Conservation (phyloP, 202 grass and related monocot genomes). For the Setaria viridis region DNA sequence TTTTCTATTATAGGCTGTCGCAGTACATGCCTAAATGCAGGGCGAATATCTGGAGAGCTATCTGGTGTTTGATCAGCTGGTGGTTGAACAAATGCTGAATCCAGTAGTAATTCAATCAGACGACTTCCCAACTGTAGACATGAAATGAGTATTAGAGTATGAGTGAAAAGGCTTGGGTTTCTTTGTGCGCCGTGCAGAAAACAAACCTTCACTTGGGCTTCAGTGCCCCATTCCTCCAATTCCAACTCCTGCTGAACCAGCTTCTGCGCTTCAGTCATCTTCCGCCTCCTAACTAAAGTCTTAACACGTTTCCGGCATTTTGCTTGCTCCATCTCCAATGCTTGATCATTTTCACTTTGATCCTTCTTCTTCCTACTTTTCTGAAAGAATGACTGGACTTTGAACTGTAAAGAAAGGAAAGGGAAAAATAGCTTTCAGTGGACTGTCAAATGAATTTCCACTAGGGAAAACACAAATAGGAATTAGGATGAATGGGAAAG, state of each 20-base stretch:
- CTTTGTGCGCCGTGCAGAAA: neutral
- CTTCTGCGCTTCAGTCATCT: slow-evolving; percentile 73
- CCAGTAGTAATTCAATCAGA: slow-evolving; percentile 85
- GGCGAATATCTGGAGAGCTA: slow-evolving; percentile 73
- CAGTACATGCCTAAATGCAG: slow-evolving; percentile 86
- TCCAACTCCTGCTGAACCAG: slow-evolving; percentile 82
- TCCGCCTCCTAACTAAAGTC: slow-evolving; percentile 70
- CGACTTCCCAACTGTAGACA: slow-evolving; percentile 80
- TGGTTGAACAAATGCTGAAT: slow-evolving; percentile 87
- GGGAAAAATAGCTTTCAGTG: neutral
- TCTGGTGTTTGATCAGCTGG: slow-evolving; percentile 63
- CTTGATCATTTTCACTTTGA: slow-evolving; percentile 57
- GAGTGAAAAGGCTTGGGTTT: slow-evolving; percentile 6
- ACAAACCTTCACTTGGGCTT: slow-evolving; percentile 89
- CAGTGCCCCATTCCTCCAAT: slow-evolving; percentile 79
- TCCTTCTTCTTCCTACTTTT: slow-evolving; percentile 70
- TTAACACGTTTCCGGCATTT: slow-evolving; percentile 61
- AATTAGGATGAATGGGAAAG: neutral
- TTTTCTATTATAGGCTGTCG: slow-evolving; percentile 64
- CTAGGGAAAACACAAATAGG: neutral
- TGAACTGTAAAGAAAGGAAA: slow-evolving; percentile 62
- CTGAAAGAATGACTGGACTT: slow-evolving; percentile 82
- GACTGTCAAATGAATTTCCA: slow-evolving; percentile 5
- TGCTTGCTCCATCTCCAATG: slow-evolving; percentile 62
- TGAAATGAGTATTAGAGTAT: slow-evolving; percentile 36